Percentiles rank a stretch among this genome's conserved stretches.
Evolutionary conservation across 345 rosid species (phyloP).

Genomic region (Gossypium anomalum): DNA sequence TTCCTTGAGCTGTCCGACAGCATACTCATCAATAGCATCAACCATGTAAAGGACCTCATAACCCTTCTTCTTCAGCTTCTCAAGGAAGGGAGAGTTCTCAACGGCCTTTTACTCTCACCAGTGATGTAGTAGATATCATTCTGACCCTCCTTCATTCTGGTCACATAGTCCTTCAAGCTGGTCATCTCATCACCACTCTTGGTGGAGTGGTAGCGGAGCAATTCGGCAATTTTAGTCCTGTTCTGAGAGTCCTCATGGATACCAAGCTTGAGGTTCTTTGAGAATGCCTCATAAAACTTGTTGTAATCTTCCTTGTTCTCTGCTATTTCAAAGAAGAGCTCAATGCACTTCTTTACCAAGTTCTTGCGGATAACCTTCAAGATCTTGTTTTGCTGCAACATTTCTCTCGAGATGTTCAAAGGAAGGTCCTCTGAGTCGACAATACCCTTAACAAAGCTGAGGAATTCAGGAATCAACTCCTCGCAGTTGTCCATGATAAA

Average conservation of each 20-base stretch:
- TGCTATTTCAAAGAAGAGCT: conserved; percentile 84
- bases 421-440: conserved; percentile 93
- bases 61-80: conserved; percentile 84
- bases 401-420: conserved; percentile 84
- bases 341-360: conserved; percentile 85
- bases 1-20: conserved; percentile 80
- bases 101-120: conserved; percentile 94
- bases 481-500: conserved; percentile 97
- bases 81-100: conserved; percentile 93
- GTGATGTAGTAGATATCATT: conserved; percentile 75
- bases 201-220: conserved; percentile 82
- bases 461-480: conserved; percentile 80
- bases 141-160: conserved; percentile 94
- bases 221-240: conserved; percentile 72
- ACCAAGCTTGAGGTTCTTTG: conserved; percentile 84
- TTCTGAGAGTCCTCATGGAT: conserved; percentile 85
- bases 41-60: conserved; percentile 82
- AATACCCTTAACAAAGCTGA: conserved; percentile 84
- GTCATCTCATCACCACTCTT: conserved; percentile 95
- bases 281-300: conserved; percentile 85
- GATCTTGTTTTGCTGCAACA: conserved; percentile 84
- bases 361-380: conserved; percentile 88
- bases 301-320: conserved; percentile 94
- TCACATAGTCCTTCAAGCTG: conserved; percentile 82
- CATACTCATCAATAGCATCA: conserved; percentile 84